phyloP scores from a whole-genome alignment of 2,329 filamentous ascomycete genomes.

The Colletotrichum sp. region DNA sequence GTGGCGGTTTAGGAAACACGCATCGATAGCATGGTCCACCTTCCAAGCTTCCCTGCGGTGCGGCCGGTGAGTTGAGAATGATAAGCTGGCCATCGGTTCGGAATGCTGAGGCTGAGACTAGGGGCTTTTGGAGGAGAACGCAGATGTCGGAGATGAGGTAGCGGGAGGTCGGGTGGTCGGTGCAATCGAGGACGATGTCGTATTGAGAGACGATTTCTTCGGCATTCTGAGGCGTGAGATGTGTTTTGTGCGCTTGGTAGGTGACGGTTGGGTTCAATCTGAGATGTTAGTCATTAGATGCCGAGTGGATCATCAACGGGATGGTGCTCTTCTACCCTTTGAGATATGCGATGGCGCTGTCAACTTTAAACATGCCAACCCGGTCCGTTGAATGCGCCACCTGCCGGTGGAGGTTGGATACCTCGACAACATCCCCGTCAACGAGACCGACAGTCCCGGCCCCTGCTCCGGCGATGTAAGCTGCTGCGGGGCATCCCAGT shows the following conservation, averaged over 20 bases:
- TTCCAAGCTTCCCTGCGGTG: conserved; percentile 56
- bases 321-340: conserved; percentile 53
- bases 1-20: conserved; percentile 87
- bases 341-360: conserved; percentile 72
- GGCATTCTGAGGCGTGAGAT: conserved; percentile 74
- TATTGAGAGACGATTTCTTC: conserved; percentile 71
- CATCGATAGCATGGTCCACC: conserved; percentile 93
- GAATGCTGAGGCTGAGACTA: conserved; percentile 90
- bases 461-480: conserved; percentile 91
- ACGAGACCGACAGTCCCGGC: conserved; percentile 83
- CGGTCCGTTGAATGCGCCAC: conserved; percentile 76
- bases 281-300: not conserved
- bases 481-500: conserved; percentile 87
- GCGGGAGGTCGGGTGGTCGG: conserved; percentile 88
- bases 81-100: conserved; percentile 90
- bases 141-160: conserved; percentile 94
- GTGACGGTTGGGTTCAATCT: conserved; percentile 76
- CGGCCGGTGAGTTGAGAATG: conserved; percentile 81
- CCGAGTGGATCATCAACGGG: no score
- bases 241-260: conserved; percentile 66
- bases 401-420: conserved; percentile 92
- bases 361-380: conserved; percentile 80
- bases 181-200: conserved; percentile 91
- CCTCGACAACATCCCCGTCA: conserved; percentile 87
- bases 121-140: conserved; percentile 76